Conservation (phyloP, 129 eudicot genomes). For the Arctium lappa region DNA sequence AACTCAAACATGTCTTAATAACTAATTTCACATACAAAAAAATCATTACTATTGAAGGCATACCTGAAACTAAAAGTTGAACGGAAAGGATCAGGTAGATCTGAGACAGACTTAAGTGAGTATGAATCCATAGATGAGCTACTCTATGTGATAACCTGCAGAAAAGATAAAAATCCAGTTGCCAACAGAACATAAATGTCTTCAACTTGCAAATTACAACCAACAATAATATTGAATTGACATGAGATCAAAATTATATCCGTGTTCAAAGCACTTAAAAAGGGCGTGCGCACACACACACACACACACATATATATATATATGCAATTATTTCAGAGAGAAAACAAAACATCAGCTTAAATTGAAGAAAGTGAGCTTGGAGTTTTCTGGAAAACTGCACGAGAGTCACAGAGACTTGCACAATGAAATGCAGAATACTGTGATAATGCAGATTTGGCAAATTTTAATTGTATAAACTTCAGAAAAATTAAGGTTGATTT, state of each 20-base stretch:
- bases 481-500: constrained; percentile 3
- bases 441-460: neutral
- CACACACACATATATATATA: neutral
- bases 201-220: neutral
- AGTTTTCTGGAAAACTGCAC: neutral
- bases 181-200: neutral
- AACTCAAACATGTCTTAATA: constrained; percentile 2
- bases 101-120: constrained; percentile 69
- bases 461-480: neutral
- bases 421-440: neutral
- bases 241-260: constrained; percentile 5
- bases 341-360: neutral
- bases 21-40: neutral
- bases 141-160: constrained; percentile 10
- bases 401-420: neutral
- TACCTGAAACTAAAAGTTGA: constrained; percentile 91
- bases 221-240: neutral
- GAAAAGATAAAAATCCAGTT: neutral
- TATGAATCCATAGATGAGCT: constrained; percentile 57
- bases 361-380: neutral
- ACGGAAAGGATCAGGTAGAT: constrained; percentile 80
- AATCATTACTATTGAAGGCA: constrained; percentile 1
- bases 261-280: neutral
- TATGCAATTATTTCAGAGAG: neutral
- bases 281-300: neutral